phyloP scores from a whole-genome alignment of 78 protist genomes.

The Dictyostelium intermedium region DNA sequence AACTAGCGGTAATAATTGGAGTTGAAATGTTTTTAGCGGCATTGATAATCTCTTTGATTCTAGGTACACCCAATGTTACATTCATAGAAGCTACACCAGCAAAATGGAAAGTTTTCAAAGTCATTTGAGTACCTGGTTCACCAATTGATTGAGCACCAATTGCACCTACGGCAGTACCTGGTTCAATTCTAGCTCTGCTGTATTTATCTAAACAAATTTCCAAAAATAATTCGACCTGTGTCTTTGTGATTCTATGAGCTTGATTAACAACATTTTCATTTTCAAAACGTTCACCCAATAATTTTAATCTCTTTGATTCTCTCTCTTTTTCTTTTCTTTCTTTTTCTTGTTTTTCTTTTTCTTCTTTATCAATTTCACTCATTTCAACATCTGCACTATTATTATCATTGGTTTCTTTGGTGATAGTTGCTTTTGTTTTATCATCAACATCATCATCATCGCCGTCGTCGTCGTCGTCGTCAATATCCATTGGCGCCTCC shows the following conservation, averaged over 20 bases:
- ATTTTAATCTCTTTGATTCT: not conserved
- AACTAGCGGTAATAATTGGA: constrained; percentile 95
- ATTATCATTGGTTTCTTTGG: too few relatives aligned
- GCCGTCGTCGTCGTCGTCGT: not conserved
- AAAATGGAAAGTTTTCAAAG: constrained; percentile 99
- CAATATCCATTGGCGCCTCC: not conserved
- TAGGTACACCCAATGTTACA: constrained; percentile 86
- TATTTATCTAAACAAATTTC: constrained; percentile 66
- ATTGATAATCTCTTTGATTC: constrained; percentile 98
- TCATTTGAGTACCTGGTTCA: constrained; percentile 99
- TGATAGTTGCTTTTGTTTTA: too few relatives aligned
- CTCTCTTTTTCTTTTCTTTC: not conserved
- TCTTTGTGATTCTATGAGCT: constrained; percentile 35
- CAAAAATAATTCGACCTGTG: constrained; percentile 42
- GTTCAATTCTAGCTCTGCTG: constrained; percentile 87
- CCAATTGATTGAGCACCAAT: constrained; percentile 98
- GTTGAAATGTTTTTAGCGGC: constrained; percentile 95
- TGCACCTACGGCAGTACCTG: constrained; percentile 99
- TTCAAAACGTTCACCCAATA: not conserved
- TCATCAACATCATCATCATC: too few relatives aligned
- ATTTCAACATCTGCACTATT: not conserved
- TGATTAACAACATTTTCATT: constrained; percentile 25
- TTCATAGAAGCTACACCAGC: constrained; percentile 99
- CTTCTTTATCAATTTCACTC: not conserved
- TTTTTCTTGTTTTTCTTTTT: not conserved